Evolutionary conservation across 345 rosid species (phyloP).

Genomic region (Odontarrhena argentea): DNA sequence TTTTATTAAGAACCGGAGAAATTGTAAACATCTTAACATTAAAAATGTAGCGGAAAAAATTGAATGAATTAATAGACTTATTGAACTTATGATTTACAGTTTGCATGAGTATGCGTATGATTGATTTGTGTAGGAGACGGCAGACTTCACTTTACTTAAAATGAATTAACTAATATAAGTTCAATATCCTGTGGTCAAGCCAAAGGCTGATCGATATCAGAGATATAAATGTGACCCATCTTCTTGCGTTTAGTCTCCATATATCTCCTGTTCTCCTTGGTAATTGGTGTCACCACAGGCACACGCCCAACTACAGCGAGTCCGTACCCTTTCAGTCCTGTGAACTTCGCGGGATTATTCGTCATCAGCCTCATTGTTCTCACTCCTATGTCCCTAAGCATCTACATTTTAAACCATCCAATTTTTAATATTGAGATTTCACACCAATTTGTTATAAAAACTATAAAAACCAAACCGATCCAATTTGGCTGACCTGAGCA

Average conservation of each 20-base stretch:
- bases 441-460: background rate
- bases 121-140: too few relatives aligned
- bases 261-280: conserved; percentile 78
- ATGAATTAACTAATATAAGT: background rate
- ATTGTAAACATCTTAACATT: too few relatives aligned
- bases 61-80: background rate
- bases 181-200: conserved; percentile 40
- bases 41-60: too few relatives aligned
- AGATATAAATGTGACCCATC: conserved; percentile 87
- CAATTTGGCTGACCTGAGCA: conserved; percentile 66
- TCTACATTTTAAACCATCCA: conserved; percentile 45
- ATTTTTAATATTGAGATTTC: background rate
- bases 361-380: conserved; percentile 88
- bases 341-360: conserved; percentile 89
- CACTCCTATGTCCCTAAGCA: conserved; percentile 74
- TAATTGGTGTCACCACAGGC: conserved; percentile 77
- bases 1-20: background rate
- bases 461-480: background rate
- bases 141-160: background rate
- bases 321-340: conserved; percentile 79
- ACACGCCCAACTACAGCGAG: conserved; percentile 81
- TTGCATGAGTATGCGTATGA: too few relatives aligned
- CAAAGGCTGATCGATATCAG: conserved; percentile 58
- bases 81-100: too few relatives aligned
- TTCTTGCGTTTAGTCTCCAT: conserved; percentile 79